Percentiles rank a stretch among this genome's conserved stretches.
These are phyloP conservation scores for Syzygium malaccense DNA, from an alignment of 441 rosid species.

Conservation along the genomic window DNA sequence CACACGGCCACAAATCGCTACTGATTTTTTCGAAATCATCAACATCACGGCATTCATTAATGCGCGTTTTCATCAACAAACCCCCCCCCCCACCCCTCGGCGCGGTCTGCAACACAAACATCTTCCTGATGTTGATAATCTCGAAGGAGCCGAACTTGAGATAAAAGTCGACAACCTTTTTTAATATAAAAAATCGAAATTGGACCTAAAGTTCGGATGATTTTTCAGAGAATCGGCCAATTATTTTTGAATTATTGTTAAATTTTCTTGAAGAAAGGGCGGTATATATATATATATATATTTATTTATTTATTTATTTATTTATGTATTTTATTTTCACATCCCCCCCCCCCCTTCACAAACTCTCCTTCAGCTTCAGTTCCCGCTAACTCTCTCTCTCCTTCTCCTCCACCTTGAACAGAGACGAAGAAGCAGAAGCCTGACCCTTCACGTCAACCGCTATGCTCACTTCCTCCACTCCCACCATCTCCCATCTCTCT, in stretches of 20 bases:
- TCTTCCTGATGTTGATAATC: not conserved
- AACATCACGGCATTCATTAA: not conserved
- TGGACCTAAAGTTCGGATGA: not conserved
- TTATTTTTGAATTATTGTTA: not conserved
- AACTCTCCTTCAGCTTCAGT: not conserved
- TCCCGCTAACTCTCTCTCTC: not conserved
- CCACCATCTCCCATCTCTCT: not conserved
- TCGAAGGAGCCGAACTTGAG: not conserved
- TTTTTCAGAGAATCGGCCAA: not conserved
- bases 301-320: not conserved
- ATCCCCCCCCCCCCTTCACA: not conserved
- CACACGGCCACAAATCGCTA: accelerated
- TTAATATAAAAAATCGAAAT: not conserved
- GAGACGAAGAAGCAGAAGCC: not conserved
- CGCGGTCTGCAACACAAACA: not conserved
- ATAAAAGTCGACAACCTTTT: no score
- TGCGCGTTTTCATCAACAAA: not conserved
- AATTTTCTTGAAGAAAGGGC: not conserved
- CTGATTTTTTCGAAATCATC: not conserved
- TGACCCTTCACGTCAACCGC: not conserved
- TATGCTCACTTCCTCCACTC: not conserved
- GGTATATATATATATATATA: not conserved
- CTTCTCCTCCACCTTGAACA: not conserved
- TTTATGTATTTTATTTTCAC: not conserved
- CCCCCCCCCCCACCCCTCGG: no score